Evolutionary conservation across 805 yeast genomes (phyloP).

Genomic region (Saccharomycodes ludwigii): DNA sequence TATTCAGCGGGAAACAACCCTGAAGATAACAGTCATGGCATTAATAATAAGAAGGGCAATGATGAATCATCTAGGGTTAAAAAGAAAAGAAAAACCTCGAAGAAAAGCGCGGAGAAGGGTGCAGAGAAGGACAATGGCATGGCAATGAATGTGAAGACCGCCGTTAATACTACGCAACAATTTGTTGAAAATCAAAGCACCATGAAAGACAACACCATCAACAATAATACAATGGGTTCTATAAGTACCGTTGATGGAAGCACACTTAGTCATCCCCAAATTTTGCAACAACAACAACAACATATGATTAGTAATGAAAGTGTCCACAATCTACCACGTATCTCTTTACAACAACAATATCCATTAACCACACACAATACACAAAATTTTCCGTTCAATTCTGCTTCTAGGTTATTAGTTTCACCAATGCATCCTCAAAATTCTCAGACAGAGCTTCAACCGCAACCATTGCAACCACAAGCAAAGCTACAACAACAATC

Average conservation of each 20-base stretch:
- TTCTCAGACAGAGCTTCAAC: too few species aligned
- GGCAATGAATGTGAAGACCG: constrained; percentile 3
- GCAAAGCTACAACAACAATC: too few species aligned
- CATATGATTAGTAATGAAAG: constrained; percentile 1
- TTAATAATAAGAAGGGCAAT: constrained; percentile 24
- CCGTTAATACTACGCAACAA: too few species aligned
- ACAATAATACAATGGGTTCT: constrained; percentile 4
- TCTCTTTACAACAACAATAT: constrained; percentile 9
- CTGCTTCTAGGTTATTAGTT: too few species aligned
- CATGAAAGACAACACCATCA: constrained; percentile 1
- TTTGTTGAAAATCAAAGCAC: constrained; percentile 1
- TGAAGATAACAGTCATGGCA: constrained; percentile 21
- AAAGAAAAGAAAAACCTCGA: constrained; percentile 24
- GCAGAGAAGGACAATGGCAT: constrained; percentile 2
- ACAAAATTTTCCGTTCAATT: too few species aligned
- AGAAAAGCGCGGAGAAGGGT: constrained; percentile 5
- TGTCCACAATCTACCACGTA: constrained; percentile 10
- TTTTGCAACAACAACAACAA: constrained; percentile 4
- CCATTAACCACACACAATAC: too few species aligned
- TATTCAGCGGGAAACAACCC: constrained; percentile 24
- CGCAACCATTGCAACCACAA: too few species aligned
- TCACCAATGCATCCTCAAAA: too few species aligned
- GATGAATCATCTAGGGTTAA: constrained; percentile 8
- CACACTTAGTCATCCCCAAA: constrained; percentile 6
- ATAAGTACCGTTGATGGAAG: constrained; percentile 4